Evolutionary conservation across 768 basidiomycete species (phyloP).

Genomic region (Calocybe cyanea): DNA sequence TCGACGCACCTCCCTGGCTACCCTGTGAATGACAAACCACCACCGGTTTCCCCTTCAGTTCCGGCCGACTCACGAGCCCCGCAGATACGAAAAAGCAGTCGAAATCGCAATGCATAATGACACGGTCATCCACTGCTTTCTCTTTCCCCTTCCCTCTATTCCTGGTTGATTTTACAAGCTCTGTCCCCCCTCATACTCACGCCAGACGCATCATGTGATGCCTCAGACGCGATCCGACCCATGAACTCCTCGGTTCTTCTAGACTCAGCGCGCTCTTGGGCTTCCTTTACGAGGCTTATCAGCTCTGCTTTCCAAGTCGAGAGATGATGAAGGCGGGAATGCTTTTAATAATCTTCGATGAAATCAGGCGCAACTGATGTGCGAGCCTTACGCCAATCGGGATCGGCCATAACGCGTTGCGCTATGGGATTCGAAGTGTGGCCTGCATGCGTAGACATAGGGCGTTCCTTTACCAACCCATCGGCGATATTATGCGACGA

Average conservation of each 20-base stretch:
- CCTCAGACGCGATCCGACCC: conserved; percentile 1
- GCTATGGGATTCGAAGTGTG: conserved; percentile 70
- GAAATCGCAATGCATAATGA: conserved; percentile 93
- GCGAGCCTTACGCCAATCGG: conserved; percentile 85
- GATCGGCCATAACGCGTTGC: conserved; percentile 74
- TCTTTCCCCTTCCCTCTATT: conserved; percentile 54
- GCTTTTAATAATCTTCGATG: conserved; percentile 78
- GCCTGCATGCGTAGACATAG: conserved; percentile 54
- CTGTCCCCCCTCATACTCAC: conserved; percentile 55
- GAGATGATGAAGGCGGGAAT: conserved; percentile 90
- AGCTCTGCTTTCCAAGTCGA: conserved; percentile 74
- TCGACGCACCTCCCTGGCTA: conserved; percentile 61
- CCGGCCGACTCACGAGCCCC: conserved; percentile 75
- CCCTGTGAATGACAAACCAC: conserved; percentile 96
- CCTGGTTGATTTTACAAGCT: conserved; percentile 32
- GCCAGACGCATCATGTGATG: conserved; percentile 14
- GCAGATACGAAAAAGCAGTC: conserved; percentile 97
- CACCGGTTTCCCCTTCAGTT: conserved; percentile 82
- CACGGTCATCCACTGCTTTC: conserved; percentile 51
- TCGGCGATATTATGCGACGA: too few relatives aligned
- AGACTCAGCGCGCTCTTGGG: not conserved
- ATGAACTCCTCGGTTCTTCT: not conserved
- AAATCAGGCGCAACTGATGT: conserved; percentile 86
- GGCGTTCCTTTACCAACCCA: too few relatives aligned
- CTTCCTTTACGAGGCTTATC: conserved; percentile 2